Base-by-base conservation (phyloP, 805 yeast species). In the Yarrowia porcina region DNA sequence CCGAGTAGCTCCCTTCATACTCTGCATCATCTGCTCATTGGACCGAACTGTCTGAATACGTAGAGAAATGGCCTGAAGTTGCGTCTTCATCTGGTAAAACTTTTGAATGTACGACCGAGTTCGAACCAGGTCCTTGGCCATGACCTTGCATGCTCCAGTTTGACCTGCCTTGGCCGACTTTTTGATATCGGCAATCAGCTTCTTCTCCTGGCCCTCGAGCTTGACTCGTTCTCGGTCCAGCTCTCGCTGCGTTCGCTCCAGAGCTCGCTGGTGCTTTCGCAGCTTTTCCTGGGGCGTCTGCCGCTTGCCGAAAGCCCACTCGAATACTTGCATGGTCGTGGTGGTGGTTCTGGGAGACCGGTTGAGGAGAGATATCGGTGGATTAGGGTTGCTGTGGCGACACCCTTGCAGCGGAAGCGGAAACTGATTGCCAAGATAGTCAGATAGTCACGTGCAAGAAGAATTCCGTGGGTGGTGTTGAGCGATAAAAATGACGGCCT, bases 301-400 rank as follows among this genome's bases (percentile, higher is more conserved):
- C 72, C 87, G 83, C 80, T 90, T 89, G 10, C 99, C 99, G 76
- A 94, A 94, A 27, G 89, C 90, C 98, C 98, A 94, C 71, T 92
- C 96, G 67, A 94, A 52, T 25, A 52, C 59, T 52, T 52, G 59
- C 59, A 52, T 52, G 32, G 59, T 52, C 33, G 59, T 32, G 36
- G 59, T 52, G 59, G n/a, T 52, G 57, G 41, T 17, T 18, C n/a
- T 49, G 32, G 15, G 10, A 39, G n/a, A 21, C 21, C 27, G 5
- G 18, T 35, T 20, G 44, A 25, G 33, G 33, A 5, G 59, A 25
- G 44, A 52, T 25, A 33, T 35, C 38, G 59, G 59, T 35, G 59
- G 59, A 25, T 52, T 35, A 52, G 42, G 59, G 56, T 49, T 49
- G 52, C 36, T 42, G 50, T 45, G 52, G 52, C 52, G 52, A 28